A percentile compares a stretch with the other conserved stretches of the same genome.
Evolutionary conservation across 2,329 filamentous ascomycete genomes (phyloP).

Genomic region (Clarireedia monteithiana): DNA sequence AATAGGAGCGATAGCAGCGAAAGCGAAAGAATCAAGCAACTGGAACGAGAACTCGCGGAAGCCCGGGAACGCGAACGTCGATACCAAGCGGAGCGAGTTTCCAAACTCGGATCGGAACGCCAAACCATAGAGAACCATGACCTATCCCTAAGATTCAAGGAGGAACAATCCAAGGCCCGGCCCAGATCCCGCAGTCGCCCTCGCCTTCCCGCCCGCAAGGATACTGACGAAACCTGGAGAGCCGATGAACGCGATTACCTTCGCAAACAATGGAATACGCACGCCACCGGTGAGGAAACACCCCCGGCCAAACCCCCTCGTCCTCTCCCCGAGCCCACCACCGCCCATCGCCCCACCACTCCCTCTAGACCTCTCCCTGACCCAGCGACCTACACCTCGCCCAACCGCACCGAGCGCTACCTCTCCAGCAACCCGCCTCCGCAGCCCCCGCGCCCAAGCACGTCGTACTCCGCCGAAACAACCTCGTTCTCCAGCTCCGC

Average conservation of each 20-base stretch:
- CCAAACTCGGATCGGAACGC: constrained; percentile 29
- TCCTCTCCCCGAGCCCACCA: constrained; percentile 26
- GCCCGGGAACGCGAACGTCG: constrained; percentile 59
- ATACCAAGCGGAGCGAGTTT: constrained; percentile 54
- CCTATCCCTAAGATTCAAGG: constrained; percentile 22
- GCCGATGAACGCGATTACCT: constrained; percentile 45
- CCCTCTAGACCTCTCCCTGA: constrained; percentile 33
- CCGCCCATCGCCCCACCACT: constrained; percentile 28
- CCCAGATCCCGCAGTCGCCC: constrained; percentile 24
- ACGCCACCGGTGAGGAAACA: constrained; percentile 16
- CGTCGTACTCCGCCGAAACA: constrained; percentile 34
- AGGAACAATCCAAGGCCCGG: constrained; percentile 21
- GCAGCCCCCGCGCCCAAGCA: constrained; percentile 25
- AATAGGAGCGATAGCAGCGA: constrained; percentile 36
- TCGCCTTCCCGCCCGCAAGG: constrained; percentile 20
- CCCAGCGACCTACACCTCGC: constrained; percentile 25
- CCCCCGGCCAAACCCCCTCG: constrained; percentile 24
- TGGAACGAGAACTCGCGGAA: constrained; percentile 66
- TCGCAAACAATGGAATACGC: constrained; percentile 34
- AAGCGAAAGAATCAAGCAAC: constrained; percentile 64
- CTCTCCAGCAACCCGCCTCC: constrained; percentile 42
- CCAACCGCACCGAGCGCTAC: constrained; percentile 40
- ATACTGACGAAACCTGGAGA: constrained; percentile 39
- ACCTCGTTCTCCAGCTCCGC: constrained; percentile 34
- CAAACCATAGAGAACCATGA: constrained; percentile 26